Evolutionary conservation across 2,329 filamentous ascomycete genomes (phyloP), one percentile per base, ranked within the genome.

Genomic region (Diaporthe ampelina): DNA sequence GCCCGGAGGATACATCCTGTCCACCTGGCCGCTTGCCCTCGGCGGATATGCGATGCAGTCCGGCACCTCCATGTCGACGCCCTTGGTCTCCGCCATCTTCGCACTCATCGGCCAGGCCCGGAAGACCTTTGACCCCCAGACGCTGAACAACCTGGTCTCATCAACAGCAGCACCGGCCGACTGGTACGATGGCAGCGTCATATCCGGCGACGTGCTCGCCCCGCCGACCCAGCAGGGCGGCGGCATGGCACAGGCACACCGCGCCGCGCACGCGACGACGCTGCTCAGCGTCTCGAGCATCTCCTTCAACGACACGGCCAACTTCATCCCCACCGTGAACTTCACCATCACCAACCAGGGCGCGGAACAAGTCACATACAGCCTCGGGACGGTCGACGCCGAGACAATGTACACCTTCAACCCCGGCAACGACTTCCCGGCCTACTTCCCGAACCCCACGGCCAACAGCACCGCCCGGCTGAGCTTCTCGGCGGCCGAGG

Each of bases 231-330:
- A 32, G 26, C 59, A 63, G 40, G 59, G 59, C 21, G 59, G 40
- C 29, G 59, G 59, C 13, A 8, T 63, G 40, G 59, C 40, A 32
- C 59, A 48, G 59, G 59, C 59, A 13, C 40, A 63, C 13, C 59
- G 59, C 13, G 59, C 59, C 24, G 59, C 59, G 1, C 59, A 63
- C 59, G 40, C 59, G 8, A 63, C 59, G 40, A 63, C 59, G 59
- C 13, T 63, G 40, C 24, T 48, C 40, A 63, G 40, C 59, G 59
- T 48, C 40, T 63, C 59, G 40, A 48, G 59, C 40, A 63, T 63
- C 59, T 63, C 59, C 8, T 63, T 45, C 59, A 48, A 63, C 40
- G 59, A 63, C 26, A 63, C 59, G 29, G 59, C 59, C 40, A 63
- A 63, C 59, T 63, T 48, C 8, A 4, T 15, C 7, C 40, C 59